phyloP scores from a whole-genome alignment of 257 asterid genomes.

The Petunia secreta region DNA sequence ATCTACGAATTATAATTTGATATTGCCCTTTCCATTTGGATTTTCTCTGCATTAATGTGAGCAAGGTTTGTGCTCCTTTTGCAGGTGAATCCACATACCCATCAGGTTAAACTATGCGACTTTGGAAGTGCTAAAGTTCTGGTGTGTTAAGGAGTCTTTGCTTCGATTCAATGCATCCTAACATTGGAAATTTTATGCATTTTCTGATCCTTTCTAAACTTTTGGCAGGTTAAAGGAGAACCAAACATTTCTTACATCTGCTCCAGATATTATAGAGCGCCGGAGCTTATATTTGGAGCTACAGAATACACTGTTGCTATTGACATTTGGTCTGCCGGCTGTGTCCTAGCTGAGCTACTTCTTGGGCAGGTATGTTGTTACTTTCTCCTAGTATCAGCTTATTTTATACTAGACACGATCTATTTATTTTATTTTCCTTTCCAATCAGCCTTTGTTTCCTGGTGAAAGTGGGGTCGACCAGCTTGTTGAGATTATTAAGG shows the following conservation, averaged over 20 bases:
- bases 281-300: conserved; percentile 58
- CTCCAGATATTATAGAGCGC: conserved; percentile 60
- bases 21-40: not conserved
- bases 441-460: conserved; percentile 81
- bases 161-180: not conserved
- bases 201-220: not conserved
- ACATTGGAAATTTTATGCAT: not conserved
- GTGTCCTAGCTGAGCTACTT: conserved; percentile 53
- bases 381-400: not conserved
- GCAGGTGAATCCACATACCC: conserved; percentile 70
- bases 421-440: not conserved
- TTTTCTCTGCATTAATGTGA: too few species aligned
- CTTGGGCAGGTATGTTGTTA: conserved; percentile 45
- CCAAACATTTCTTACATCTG: conserved; percentile 55
- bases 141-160: conserved; percentile 31
- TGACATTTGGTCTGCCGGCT: conserved; percentile 57
- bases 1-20: too few species aligned
- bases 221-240: conserved; percentile 52
- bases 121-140: conserved; percentile 57
- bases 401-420: not conserved
- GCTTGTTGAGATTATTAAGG: conserved; percentile 95
- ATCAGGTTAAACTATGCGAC: conserved; percentile 56
- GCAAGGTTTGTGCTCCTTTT: conserved; percentile 17
- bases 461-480: conserved; percentile 99
- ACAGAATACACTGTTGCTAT: conserved; percentile 52